phyloP scores from a whole-genome alignment of 208 protist species.

The Trypanosoma boissoni region DNA sequence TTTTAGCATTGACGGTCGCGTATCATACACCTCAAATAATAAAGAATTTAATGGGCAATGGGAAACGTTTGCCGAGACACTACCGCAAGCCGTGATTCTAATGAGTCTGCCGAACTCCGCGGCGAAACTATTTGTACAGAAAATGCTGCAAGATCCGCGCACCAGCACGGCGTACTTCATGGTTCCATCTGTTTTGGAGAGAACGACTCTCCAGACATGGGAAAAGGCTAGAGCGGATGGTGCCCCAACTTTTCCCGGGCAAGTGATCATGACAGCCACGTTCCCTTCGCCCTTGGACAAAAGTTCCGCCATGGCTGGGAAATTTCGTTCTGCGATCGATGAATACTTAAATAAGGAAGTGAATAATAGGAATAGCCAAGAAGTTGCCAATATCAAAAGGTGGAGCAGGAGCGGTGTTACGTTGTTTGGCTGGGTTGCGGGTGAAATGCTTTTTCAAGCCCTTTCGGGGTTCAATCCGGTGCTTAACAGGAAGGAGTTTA shows the following conservation, averaged over 20 bases:
- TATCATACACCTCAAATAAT: background rate
- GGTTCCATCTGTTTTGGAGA: conserved; percentile 2
- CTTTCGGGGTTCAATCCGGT: conserved; percentile 2
- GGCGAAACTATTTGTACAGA: conserved; percentile 11
- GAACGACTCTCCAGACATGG: conserved; percentile 1
- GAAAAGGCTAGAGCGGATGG: background rate
- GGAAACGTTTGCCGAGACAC: conserved; percentile 15
- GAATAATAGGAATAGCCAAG: too few species aligned
- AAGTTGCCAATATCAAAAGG: too few species aligned
- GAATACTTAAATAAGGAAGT: conserved; percentile 17
- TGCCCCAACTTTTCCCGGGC: conserved; percentile 1
- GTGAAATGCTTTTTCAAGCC: conserved; percentile 7
- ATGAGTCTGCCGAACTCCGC: background rate
- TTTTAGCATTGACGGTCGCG: conserved; percentile 20
- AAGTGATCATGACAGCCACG: conserved; percentile 23
- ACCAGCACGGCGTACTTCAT: conserved; percentile 10
- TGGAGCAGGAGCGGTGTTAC: too few species aligned
- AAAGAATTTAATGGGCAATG: conserved; percentile 16
- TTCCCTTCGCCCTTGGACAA: conserved; percentile 21
- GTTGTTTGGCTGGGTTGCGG: conserved; percentile 25
- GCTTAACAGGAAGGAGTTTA: conserved; percentile 4
- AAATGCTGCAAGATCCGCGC: conserved; percentile 21
- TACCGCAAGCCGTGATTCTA: conserved; percentile 21
- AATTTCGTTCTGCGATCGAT: conserved; percentile 23
- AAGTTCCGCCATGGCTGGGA: conserved; percentile 5